Conservation (phyloP, 1,284 basidiomycete species). For the Wallemia ichthyophaga region DNA sequence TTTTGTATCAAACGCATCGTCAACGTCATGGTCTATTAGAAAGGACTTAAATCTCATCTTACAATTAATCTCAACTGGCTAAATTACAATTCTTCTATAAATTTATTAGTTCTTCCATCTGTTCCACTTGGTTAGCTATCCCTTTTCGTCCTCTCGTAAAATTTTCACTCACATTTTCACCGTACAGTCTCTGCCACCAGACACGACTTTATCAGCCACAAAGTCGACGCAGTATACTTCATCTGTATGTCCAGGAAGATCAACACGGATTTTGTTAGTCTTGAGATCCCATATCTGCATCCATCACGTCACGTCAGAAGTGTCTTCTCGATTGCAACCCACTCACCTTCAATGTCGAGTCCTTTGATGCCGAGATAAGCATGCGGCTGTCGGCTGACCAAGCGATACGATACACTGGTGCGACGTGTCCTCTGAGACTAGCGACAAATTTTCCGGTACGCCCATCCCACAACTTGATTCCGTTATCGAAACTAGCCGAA, state of each 20-base stretch:
- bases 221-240: conserved; percentile 98
- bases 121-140: too few relatives aligned
- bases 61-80: background rate
- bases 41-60: background rate
- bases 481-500: conserved; percentile 69
- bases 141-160: too few relatives aligned
- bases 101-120: conserved; percentile 1
- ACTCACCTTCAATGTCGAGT: conserved; percentile 68
- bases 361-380: conserved; percentile 78
- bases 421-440: conserved; percentile 71
- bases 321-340: background rate
- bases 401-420: conserved; percentile 69
- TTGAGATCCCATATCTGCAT: conserved; percentile 70
- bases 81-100: background rate
- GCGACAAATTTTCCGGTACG: conserved; percentile 75
- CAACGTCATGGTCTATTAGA: background rate
- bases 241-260: conserved; percentile 83
- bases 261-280: conserved; percentile 71
- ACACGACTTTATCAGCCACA: conserved; percentile 88
- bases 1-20: background rate
- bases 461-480: conserved; percentile 80
- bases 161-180: conserved; percentile 29
- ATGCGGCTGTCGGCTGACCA: conserved; percentile 85
- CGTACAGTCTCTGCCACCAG: conserved; percentile 41
- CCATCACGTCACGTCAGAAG: conserved; percentile 1